These are phyloP conservation scores for Pseudogymnoascus sp. DNA, from an alignment of 2,329 filamentous ascomycete species.

Conservation along the genomic window DNA sequence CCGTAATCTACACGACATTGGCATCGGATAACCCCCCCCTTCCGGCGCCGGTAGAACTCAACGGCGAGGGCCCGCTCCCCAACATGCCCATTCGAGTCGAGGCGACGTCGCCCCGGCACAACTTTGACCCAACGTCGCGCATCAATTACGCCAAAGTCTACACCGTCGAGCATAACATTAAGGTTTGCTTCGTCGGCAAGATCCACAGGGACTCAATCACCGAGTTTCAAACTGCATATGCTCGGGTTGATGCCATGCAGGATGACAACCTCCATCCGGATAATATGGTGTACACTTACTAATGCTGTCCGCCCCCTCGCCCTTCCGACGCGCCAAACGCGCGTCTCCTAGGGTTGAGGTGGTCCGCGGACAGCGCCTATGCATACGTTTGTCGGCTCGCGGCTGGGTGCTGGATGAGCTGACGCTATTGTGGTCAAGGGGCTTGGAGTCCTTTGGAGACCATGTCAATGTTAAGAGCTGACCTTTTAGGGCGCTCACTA, in stretches of 20 bases:
- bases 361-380: not conserved
- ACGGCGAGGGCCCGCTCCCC: slow-evolving; percentile 2
- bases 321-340: not conserved
- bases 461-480: not conserved
- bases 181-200: slow-evolving; percentile 21
- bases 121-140: slow-evolving; percentile 15
- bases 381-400: not conserved
- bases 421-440: not conserved
- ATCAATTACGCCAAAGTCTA: slow-evolving; percentile 25
- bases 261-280: no score
- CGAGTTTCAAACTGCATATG: not conserved
- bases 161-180: slow-evolving; percentile 23
- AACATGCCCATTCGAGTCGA: slow-evolving; percentile 13
- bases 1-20: slow-evolving; percentile 12
- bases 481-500: not conserved
- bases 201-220: slow-evolving; percentile 5
- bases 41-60: not conserved
- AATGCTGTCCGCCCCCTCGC: not conserved
- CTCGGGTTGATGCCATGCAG: not conserved
- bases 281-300: no score
- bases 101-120: not conserved
- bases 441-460: not conserved
- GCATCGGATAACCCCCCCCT: not conserved
- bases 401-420: not conserved
- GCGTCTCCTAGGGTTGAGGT: not conserved